phyloP scores from a whole-genome alignment of 768 basidiomycete genomes.

The Podaxis sp. region DNA sequence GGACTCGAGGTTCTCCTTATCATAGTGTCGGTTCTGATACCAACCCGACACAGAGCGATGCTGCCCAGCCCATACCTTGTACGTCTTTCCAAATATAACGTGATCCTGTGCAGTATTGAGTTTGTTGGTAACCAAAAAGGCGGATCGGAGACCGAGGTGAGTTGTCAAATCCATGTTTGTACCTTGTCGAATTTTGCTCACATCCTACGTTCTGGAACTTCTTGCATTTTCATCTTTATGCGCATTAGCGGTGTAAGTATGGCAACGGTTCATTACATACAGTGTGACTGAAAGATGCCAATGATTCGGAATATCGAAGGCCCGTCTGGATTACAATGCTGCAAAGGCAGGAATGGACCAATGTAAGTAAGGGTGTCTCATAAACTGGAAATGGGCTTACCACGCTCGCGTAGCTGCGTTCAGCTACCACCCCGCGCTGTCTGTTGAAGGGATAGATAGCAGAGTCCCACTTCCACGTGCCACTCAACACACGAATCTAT shows the following conservation, averaged over 20 bases:
- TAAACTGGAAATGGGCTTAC: not conserved
- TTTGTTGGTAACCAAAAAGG: not conserved
- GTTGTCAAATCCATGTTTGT: not conserved
- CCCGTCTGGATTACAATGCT: not conserved
- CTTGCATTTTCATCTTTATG: not conserved
- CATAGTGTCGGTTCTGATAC: not conserved
- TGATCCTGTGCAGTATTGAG: not conserved
- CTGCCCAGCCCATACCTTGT: not conserved
- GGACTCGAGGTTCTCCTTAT: not conserved
- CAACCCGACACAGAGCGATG: not conserved
- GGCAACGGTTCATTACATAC: not conserved
- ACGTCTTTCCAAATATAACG: not conserved
- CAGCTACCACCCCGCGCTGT: not conserved
- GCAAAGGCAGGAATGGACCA: constrained; percentile 8
- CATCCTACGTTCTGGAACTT: not conserved
- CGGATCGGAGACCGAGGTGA: not conserved
- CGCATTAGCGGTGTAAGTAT: not conserved
- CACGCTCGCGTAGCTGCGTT: not conserved
- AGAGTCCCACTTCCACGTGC: not conserved
- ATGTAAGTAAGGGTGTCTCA: not conserved
- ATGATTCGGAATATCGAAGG: not conserved
- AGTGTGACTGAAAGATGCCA: not conserved
- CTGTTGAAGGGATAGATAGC: not conserved
- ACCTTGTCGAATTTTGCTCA: no score
- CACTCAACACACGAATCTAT: not conserved